Evolutionary conservation across 345 rosid genomes (phyloP).

Genomic region (Arabidopsis thaliana): DNA sequence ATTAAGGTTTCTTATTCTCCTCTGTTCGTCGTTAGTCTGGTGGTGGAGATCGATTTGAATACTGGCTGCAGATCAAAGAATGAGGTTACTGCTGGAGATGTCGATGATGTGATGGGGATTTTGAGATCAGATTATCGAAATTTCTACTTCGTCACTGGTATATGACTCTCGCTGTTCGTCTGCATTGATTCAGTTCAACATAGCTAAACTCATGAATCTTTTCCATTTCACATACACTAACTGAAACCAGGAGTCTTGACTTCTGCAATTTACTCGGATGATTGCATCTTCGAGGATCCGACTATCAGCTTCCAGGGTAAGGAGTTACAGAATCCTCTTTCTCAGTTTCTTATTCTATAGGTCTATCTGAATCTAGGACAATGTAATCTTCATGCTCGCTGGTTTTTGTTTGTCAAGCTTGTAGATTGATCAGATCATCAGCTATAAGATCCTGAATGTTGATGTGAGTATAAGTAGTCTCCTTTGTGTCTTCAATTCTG

Average conservation of each 20-base stretch:
- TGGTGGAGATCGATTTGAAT: slow-evolving; percentile 34
- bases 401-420: not conserved
- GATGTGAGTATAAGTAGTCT: slow-evolving; percentile 14
- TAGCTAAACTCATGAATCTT: slow-evolving; percentile 21
- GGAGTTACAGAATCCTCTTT: slow-evolving; percentile 16
- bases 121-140: slow-evolving; percentile 72
- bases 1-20: not conserved
- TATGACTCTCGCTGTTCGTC: not conserved
- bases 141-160: slow-evolving; percentile 91
- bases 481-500: slow-evolving; percentile 29
- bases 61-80: slow-evolving; percentile 39
- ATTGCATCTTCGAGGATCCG: slow-evolving; percentile 89
- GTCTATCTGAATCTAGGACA: slow-evolving; percentile 10
- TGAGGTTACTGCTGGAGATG: slow-evolving; percentile 48
- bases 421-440: slow-evolving; percentile 25
- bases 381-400: slow-evolving; percentile 24
- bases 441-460: slow-evolving; percentile 23
- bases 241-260: slow-evolving; percentile 69
- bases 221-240: not conserved
- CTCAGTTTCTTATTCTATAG: not conserved
- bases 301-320: slow-evolving; percentile 85
- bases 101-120: slow-evolving; percentile 61
- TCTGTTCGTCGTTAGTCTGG: not conserved
- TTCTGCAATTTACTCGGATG: slow-evolving; percentile 62
- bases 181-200: not conserved